phyloP scores from a whole-genome alignment of 768 basidiomycete genomes.

The Coprinopsis marcescibilis region DNA sequence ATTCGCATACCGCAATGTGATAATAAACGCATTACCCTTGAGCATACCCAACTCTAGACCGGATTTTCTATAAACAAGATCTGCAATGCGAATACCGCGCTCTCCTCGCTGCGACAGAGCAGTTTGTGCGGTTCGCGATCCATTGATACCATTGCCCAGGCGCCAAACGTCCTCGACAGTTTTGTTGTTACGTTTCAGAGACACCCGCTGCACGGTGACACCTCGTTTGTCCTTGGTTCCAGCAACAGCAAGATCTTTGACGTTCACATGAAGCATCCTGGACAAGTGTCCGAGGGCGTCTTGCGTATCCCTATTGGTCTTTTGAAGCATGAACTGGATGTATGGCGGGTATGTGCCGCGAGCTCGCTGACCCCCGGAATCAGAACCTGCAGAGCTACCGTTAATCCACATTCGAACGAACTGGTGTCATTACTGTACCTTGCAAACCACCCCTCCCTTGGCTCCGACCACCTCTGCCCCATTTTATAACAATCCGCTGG shows the following conservation, averaged over 20 bases:
- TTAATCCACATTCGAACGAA: neutral
- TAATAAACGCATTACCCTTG: constrained; percentile 92
- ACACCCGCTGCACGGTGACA: constrained; percentile 90
- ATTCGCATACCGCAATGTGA: constrained; percentile 74
- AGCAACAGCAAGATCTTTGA: constrained; percentile 83
- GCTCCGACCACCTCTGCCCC: constrained; percentile 52
- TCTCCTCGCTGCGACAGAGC: constrained; percentile 74
- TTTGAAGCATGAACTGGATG: constrained; percentile 95
- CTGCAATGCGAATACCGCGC: constrained; percentile 81
- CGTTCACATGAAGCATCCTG: constrained; percentile 65
- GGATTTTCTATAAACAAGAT: constrained; percentile 79
- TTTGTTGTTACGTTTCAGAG: constrained; percentile 68
- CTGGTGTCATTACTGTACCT: constrained; percentile 8
- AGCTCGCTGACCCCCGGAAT: constrained; percentile 32
- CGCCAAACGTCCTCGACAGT: constrained; percentile 84
- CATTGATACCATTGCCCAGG: constrained; percentile 61
- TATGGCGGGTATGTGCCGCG: constrained; percentile 76
- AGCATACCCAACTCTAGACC: constrained; percentile 91
- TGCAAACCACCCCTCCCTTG: constrained; percentile 38
- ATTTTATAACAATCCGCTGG: constrained; percentile 75
- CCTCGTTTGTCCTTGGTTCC: constrained; percentile 99
- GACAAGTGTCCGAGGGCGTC: constrained; percentile 83
- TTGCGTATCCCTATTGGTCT: constrained; percentile 96
- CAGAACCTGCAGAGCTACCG: neutral
- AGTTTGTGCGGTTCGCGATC: constrained; percentile 50